Evolutionary conservation across 192 early-diverging fungal genomes (phyloP), one percentile per base, ranked within the genome.

Genomic region (Backusella psychrophila): DNA sequence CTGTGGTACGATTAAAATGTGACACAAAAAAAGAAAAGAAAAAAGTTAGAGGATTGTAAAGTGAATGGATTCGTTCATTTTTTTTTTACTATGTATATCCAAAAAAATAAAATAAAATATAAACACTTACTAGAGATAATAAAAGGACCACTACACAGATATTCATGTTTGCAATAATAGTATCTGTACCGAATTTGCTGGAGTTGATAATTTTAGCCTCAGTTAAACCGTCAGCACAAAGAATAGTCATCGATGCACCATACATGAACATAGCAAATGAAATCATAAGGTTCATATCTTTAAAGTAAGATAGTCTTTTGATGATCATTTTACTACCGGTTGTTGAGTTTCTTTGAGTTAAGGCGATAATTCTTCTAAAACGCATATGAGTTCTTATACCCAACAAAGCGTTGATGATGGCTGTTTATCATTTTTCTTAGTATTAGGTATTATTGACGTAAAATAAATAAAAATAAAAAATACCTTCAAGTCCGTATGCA

Each of bases 141-240:
- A 67, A 78, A n/a, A 78, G 34, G 26, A 78, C 74, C 3, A 78
- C 49, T 5, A 29, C 69, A 33, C 71, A 68, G 17, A 78, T 34
- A 41, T 78, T 74, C 41, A 56, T 6, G 31, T 74, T 74, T 34
- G 65, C 73, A 69, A 78, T 74, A 5, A 78, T 39, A 15, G 68
- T n/a, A 44, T 78, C 77, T 34, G 66, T 31, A 36, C 72, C 77
- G 39, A 78, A 78, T 29, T 78, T 78, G 31, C 52, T 78, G 2
- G 46, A 33, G 36, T 70, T 78, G 4, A 78, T 69, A 29, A 70
- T 12, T 39, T 23, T 52, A 33, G 26, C 41, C 21, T 66, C 49
- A 15, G 77, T 78, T 41, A 78, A 70, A 52, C 80, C 80, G 66
- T 81, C 80, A 17, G 52, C 73, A 33, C 80, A 77, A 39, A 81